A percentile compares a stretch with the other conserved stretches of the same genome.
Evolutionary conservation across 2,329 filamentous ascomycete species (phyloP).

Genomic region (Colletotrichum euphorbiae): DNA sequence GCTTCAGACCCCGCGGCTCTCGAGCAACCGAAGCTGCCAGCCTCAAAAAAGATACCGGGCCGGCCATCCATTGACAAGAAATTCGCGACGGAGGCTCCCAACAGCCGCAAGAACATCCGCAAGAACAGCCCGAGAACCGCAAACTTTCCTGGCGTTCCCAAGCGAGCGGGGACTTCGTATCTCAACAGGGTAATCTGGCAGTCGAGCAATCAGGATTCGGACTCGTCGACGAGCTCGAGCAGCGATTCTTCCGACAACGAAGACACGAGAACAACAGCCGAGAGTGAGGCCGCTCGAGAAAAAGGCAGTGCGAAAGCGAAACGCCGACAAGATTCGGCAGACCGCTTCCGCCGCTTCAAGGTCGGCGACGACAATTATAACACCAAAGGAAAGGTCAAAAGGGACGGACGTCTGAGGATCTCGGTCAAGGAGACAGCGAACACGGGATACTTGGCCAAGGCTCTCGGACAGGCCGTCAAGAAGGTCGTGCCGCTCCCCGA

Average conservation of each 20-base stretch:
- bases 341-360: conserved; percentile 65
- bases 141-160: conserved; percentile 38
- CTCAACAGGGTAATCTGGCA: conserved; percentile 46
- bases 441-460: conserved; percentile 79
- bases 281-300: conserved; percentile 15
- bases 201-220: conserved; percentile 39
- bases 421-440: conserved; percentile 77
- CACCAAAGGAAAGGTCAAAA: conserved; percentile 73
- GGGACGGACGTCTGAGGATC: conserved; percentile 78
- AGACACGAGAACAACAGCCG: background rate
- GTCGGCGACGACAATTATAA: conserved; percentile 73
- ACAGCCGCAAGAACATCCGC: conserved; percentile 14
- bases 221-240: conserved; percentile 43
- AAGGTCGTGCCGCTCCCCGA: conserved; percentile 56
- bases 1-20: conserved; percentile 34
- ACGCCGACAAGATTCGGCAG: conserved; percentile 39
- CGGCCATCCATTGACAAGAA: conserved; percentile 42
- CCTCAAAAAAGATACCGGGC: background rate
- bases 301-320: conserved; percentile 26
- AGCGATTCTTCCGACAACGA: conserved; percentile 45
- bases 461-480: conserved; percentile 72
- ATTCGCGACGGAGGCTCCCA: conserved; percentile 42
- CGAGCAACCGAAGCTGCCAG: background rate
- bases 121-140: conserved; percentile 34
- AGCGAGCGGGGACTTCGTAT: conserved; percentile 46